Evolutionary conservation across 805 yeast genomes (phyloP).

Genomic region (Ogataea philodendri): DNA sequence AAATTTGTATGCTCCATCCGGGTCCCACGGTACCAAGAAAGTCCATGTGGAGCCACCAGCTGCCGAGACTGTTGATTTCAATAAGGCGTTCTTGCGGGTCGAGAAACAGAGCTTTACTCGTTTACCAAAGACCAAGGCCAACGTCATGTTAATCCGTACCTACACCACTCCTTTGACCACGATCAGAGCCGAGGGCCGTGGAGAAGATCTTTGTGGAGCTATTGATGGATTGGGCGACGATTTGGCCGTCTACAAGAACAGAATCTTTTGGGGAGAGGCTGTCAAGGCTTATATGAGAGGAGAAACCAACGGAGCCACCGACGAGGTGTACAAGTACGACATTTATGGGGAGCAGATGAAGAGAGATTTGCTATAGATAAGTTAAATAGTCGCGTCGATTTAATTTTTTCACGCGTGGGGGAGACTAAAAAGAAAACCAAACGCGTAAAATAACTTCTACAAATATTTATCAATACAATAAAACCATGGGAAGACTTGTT

Average conservation of each 20-base stretch:
- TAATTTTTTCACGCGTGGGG: constrained; percentile 2
- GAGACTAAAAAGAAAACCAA: constrained; percentile 1
- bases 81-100: constrained; percentile 52
- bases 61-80: constrained; percentile 39
- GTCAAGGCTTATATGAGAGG: constrained; percentile 43
- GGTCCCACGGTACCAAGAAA: constrained; percentile 39
- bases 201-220: constrained; percentile 57
- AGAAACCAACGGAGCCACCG: constrained; percentile 36
- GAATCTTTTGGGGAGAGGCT: constrained; percentile 69
- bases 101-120: constrained; percentile 60
- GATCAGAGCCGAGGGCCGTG: constrained; percentile 42
- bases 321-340: constrained; percentile 23
- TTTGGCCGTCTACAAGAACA: constrained; percentile 59
- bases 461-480: background rate
- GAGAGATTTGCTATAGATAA: constrained; percentile 1
- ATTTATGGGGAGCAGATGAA: constrained; percentile 13
- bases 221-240: constrained; percentile 60
- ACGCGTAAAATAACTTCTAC: constrained; percentile 13
- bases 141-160: constrained; percentile 55
- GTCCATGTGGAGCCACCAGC: constrained; percentile 37
- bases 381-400: constrained; percentile 3
- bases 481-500: constrained; percentile 72
- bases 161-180: constrained; percentile 52
- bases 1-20: constrained; percentile 44
- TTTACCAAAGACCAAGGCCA: constrained; percentile 46